phyloP scores from a whole-genome alignment of 441 rosid genomes.

The Adansonia madagascariensis region DNA sequence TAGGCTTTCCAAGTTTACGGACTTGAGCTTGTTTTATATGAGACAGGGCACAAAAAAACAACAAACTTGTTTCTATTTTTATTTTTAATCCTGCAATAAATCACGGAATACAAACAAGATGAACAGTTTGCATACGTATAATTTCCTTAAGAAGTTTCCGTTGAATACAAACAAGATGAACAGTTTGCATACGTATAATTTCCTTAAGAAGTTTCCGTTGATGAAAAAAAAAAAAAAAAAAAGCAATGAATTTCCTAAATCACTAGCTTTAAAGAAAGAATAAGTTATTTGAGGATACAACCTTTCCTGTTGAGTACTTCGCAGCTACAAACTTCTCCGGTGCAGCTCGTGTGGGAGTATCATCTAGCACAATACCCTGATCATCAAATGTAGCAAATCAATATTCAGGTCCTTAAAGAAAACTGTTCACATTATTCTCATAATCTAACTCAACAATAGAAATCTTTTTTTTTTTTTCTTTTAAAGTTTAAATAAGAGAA shows the following conservation, averaged over 20 bases:
- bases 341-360: constrained; percentile 36
- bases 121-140: constrained; percentile 32
- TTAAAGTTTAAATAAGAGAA: background rate
- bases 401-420: constrained; percentile 19
- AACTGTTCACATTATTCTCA: background rate
- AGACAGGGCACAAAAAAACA: constrained; percentile 51
- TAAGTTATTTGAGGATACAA: constrained; percentile 30
- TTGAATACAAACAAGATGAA: constrained; percentile 41
- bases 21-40: constrained; percentile 46
- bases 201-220: constrained; percentile 17
- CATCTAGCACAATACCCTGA: constrained; percentile 77
- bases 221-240: constrained; percentile 10
- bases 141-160: constrained; percentile 17
- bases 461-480: background rate
- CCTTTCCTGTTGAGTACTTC: constrained; percentile 82
- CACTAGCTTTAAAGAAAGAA: constrained; percentile 12
- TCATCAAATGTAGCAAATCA: constrained; percentile 37
- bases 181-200: constrained; percentile 24
- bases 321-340: constrained; percentile 88
- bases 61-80: constrained; percentile 35
- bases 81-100: constrained; percentile 61
- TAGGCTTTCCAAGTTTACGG: constrained; percentile 46
- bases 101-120: constrained; percentile 43
- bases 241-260: constrained; percentile 11
- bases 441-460: background rate